Evolutionary conservation across 495 filamentous ascomycete species (phyloP), one percentile per base, ranked within the genome.

Genomic region (Neurospora cerealis): DNA sequence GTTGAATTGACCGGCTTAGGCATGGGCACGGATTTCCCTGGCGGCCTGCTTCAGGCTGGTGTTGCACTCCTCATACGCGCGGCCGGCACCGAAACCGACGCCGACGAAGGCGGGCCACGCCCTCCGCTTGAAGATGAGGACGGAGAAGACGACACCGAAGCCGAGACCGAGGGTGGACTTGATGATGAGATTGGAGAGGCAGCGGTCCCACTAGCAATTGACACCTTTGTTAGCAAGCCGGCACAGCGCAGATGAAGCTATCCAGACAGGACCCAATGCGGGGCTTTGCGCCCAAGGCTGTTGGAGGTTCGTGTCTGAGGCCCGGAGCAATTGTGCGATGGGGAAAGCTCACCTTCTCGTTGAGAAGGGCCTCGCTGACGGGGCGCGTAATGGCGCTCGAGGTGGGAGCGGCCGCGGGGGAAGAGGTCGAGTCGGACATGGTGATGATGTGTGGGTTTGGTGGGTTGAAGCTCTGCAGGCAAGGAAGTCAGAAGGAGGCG

Each of bases 81-180:
- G 90, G 71, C 96, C 96, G 75, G 95, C 94, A 79, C 96, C 96
- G 81, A 99, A 98, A 60, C 96, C 96, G 62, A 94, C 86, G 71
- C 96, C 96, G 77, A 96, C 89, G 82, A 90, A 95, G 36, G 93
- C 96, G 70, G 96, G 96, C 93, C 96, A 99, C 76, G 95, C 93
- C 82, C 96, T 90, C 81, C 96, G 90, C 88, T 96, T 97, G 89
- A 99, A 99, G 36, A 99, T 84, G 69, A 99, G 91, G 39, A 99
- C 95, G 69, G 95, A 98, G 87, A 99, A 98, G 83, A 98, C 92
- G 82, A 98, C 91, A 83, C 96, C 96, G 85, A 98, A 98, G 72
- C 91, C 93, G 77, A 97, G 90, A 77, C 96, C 96, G 81, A 99
- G 89, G 69, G 92, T 90, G 72, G 94, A 97, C 82, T 96, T 94